Base-by-base conservation (phyloP, 129 eudicot genomes). In the Rutidosis leptorrhynchoides region DNA sequence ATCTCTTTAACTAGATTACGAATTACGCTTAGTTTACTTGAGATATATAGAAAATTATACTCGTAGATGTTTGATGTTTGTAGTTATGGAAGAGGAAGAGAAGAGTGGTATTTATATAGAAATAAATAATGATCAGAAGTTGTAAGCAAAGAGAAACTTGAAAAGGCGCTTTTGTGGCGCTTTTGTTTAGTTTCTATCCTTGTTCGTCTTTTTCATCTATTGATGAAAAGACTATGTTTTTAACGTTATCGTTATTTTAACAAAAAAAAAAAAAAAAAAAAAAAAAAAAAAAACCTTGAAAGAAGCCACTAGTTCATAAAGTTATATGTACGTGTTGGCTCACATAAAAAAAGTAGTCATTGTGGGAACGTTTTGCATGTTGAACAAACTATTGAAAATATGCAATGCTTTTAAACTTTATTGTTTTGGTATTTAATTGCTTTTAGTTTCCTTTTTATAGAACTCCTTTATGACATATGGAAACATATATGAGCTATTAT, bases 31-130 rank as follows among this genome's bases (percentile, higher is more conserved):
- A n/a, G n/a, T n/a, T n/a, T n/a, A n/a, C 43, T 35, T 5, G 43
- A 35, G 43, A 35, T 7, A 35, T 35, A 35, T 7, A 12, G 10
- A 5, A 12, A 35, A 35, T 1, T 35, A 32, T 19, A 27, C 14
- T 52, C n/a, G n/a, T n/a, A n/a, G n/a, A n/a, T n/a, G n/a, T n/a
- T n/a, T 69, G 74, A 58, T 43, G 58, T 58, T 58, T 58, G 66
- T 0, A 35, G 55, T 55, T 56, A 10, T 33, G 6, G 26, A 49
- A 9, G 10, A 5, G 27, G 62, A 71, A 35, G 76, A 45, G 26
- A 56, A 23, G 1, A 26, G 14, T 6, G 43, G 76, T 61, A 61
- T 62, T 49, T 62, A 71, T 62, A 71, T 48, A 71, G 62, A 7
- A 74, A 26, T 12, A 45, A 42, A 57, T 1, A 37, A n/a, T n/a